A percentile compares a stretch with the other conserved stretches of the same genome.
Evolutionary conservation across 257 asterid species (phyloP).

Genomic region (Leptodermis oblonga): DNA sequence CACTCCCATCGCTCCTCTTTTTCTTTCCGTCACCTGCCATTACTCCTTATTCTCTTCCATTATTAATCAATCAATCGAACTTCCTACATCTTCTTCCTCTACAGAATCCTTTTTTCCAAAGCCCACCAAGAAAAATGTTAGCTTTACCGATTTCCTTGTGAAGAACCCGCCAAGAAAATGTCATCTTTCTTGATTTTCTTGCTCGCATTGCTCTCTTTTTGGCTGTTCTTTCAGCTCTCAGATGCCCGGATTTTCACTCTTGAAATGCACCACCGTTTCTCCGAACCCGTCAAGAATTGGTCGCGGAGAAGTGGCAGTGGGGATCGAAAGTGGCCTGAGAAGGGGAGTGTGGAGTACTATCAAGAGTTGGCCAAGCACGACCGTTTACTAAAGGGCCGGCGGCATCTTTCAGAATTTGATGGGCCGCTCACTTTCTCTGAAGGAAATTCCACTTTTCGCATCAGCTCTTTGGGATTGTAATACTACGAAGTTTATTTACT

Average conservation of each 20-base stretch:
- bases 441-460: slow-evolving; percentile 60
- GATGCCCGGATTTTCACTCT: slow-evolving; percentile 50
- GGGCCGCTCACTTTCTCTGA: slow-evolving; percentile 60
- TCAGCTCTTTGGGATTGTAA: slow-evolving; percentile 79
- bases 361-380: slow-evolving; percentile 55
- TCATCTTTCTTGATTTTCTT: slow-evolving; percentile 25
- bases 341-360: slow-evolving; percentile 55
- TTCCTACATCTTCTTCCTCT: background rate
- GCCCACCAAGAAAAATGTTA: slow-evolving; percentile 36
- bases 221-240: slow-evolving; percentile 24
- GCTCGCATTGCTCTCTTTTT: slow-evolving; percentile 21
- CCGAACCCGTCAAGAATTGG: slow-evolving; percentile 65
- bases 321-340: slow-evolving; percentile 46
- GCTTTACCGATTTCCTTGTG: slow-evolving; percentile 26
- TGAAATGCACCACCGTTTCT: slow-evolving; percentile 84
- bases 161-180: slow-evolving; percentile 35
- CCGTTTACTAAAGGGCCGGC: slow-evolving; percentile 42
- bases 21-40: background rate
- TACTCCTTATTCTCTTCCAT: slow-evolving; percentile 5
- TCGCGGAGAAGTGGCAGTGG: slow-evolving; percentile 27
- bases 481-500: no score
- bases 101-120: slow-evolving; percentile 3
- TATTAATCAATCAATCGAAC: slow-evolving; percentile 11
- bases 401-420: slow-evolving; percentile 34
- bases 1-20: background rate